Conservation (phyloP, 495 filamentous ascomycete genomes). For the Penicillium soppii region DNA sequence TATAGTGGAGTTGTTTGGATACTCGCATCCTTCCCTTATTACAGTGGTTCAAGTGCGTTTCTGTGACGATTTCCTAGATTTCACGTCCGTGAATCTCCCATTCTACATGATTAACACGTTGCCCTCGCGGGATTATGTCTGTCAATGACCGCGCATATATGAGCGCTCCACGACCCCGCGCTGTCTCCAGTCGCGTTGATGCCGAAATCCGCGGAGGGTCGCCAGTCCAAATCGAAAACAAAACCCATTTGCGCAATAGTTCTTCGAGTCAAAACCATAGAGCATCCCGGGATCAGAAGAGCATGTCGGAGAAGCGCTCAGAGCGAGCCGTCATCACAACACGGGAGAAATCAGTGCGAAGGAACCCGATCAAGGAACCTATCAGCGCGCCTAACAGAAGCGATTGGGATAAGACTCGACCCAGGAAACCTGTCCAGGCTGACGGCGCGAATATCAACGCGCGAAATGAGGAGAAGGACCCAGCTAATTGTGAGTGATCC, state of each 20-base stretch:
- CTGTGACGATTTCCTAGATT: neutral
- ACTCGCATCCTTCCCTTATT: constrained; percentile 4
- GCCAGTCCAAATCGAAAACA: constrained; percentile 33
- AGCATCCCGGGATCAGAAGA: constrained; percentile 33
- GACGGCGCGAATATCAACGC: constrained; percentile 45
- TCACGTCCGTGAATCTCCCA: neutral
- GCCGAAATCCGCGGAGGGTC: constrained; percentile 36
- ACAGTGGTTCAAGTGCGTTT: neutral
- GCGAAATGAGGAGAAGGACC: constrained; percentile 39
- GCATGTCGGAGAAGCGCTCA: constrained; percentile 34
- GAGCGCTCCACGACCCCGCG: constrained; percentile 48
- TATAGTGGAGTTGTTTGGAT: constrained; percentile 19
- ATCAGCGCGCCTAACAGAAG: constrained; percentile 39
- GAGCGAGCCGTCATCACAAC: constrained; percentile 57
- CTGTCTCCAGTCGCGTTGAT: constrained; percentile 46
- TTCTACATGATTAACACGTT: constrained; percentile 23
- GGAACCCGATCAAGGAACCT: constrained; percentile 64
- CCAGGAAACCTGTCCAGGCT: constrained; percentile 33
- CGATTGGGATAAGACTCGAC: constrained; percentile 44
- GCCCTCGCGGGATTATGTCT: constrained; percentile 41
- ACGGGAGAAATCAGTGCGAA: constrained; percentile 60
- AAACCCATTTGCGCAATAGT: constrained; percentile 37
- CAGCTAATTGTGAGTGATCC: constrained; percentile 31
- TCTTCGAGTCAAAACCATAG: constrained; percentile 36
- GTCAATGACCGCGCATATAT: constrained; percentile 47